Evolutionary conservation across 1,284 basidiomycete genomes (phyloP), one percentile per base, ranked within the genome.

Genomic region (Ustilago tritici): DNA sequence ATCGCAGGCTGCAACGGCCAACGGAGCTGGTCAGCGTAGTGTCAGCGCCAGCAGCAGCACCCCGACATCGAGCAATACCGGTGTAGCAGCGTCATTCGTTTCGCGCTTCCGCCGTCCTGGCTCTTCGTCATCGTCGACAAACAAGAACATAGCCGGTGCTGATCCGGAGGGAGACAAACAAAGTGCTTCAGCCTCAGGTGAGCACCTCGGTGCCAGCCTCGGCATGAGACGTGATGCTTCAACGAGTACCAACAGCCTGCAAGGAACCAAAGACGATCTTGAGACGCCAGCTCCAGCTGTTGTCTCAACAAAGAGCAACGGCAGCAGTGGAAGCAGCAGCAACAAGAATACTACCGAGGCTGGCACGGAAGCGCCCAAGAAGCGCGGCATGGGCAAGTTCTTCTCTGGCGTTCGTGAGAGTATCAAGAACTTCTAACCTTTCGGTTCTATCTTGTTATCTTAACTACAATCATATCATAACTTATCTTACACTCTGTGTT

Each of bases 361-460:
- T 19, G 61, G 58, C 3, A 31, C 50, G 2, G 34, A 35, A 40
- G 31, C 41, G 6, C 43, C 63, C 12, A 77, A 78, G 68, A 73
- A 70, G 54, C 61, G 71, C 14, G 65, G 70, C 34, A 68, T 78
- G 64, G 68, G 71, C 67, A 78, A 78, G 19, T 78, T 78, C 55
- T 34, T 78, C 15, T 64, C 70, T 4, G 76, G 76, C 43, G 61
- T 78, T 12, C 63, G 76, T 2, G 76, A 74, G 34, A 78, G 70
- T 31, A 70, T 78, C 63, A 78, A 74, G 65, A 78, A 78, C 53
- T 60, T 72, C 35, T 73, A 46, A 46, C 12, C 41, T 7, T 17
- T 5, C 1, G n/a, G 6, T 19, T 15, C 15, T 15, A 19, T 49
- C n/a, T 19, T 28, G 14, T 50, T 17, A 50, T 32, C 11, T 28